These are phyloP conservation scores for Triticum monococcum DNA, from an alignment of 176 grass and related monocot genomes.

Conservation along the genomic window DNA sequence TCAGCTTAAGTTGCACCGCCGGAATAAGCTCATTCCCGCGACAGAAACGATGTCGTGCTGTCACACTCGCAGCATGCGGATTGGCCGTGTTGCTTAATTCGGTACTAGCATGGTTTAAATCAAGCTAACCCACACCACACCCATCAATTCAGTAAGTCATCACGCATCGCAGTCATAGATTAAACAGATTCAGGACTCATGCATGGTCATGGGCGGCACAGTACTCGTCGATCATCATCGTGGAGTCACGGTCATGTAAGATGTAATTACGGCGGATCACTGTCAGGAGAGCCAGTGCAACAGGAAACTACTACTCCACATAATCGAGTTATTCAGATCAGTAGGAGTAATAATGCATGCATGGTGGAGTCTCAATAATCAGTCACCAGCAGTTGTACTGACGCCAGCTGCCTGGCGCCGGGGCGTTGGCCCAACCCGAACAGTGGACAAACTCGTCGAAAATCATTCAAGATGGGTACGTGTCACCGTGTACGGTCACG, in stretches of 20 bases:
- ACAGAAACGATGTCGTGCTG: neutral
- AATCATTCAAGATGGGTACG: conserved; percentile 18
- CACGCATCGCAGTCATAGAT: neutral
- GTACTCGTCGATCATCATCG: neutral
- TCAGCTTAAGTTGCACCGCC: neutral
- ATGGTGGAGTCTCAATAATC: neutral
- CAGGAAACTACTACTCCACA: neutral
- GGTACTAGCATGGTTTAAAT: neutral
- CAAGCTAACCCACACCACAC: too few species aligned
- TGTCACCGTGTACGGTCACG: neutral
- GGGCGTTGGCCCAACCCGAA: neutral
- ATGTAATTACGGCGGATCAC: neutral
- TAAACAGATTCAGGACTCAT: neutral
- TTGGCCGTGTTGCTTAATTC: neutral
- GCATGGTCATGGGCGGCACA: neutral
- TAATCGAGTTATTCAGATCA: neutral
- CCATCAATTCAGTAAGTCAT: too few species aligned
- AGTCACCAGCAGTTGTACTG: neutral
- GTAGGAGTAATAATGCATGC: too few species aligned
- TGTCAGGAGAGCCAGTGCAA: neutral
- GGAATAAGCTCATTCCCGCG: neutral
- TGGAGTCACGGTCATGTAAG: neutral
- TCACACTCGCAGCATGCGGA: neutral
- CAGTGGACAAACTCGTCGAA: conserved; percentile 22
- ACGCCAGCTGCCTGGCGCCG: neutral